Conservation (phyloP, 192 early-diverging fungal genomes). For the Jimgerdemannia lactiflua region DNA sequence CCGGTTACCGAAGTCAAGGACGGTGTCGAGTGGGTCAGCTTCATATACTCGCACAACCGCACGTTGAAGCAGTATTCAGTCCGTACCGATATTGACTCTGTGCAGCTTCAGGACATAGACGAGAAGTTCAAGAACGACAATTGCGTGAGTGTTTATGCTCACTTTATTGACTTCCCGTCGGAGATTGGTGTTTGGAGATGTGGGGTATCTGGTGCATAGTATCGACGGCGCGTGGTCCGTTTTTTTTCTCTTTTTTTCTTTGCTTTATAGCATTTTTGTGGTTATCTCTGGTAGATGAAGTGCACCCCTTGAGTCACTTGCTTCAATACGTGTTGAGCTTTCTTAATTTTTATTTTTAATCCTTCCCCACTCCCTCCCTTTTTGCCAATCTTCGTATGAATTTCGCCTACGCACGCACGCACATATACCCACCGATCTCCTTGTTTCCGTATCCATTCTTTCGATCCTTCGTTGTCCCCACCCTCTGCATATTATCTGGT, state of each 20-base stretch:
- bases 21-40: conserved; percentile 66
- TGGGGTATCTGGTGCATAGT: not conserved
- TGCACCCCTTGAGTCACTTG: too few species aligned
- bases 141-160: conserved; percentile 52
- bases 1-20: conserved; percentile 34
- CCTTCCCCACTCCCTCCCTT: too few species aligned
- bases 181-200: not conserved
- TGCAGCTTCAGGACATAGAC: conserved; percentile 41
- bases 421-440: not conserved
- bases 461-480: not conserved
- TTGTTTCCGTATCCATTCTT: not conserved
- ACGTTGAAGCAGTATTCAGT: conserved; percentile 56
- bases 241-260: not conserved
- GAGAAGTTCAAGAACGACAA: conserved; percentile 66
- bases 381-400: too few species aligned
- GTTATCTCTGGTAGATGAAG: not conserved
- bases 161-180: not conserved
- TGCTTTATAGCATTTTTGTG: not conserved
- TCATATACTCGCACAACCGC: conserved; percentile 68
- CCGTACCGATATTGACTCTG: conserved; percentile 70
- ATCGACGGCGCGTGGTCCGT: not conserved
- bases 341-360: too few species aligned
- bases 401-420: too few species aligned
- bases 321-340: too few species aligned
- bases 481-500: not conserved